These are phyloP conservation scores for Backusella psychrophila DNA, from an alignment of 192 early-diverging fungal genomes.

Conservation along the genomic window DNA sequence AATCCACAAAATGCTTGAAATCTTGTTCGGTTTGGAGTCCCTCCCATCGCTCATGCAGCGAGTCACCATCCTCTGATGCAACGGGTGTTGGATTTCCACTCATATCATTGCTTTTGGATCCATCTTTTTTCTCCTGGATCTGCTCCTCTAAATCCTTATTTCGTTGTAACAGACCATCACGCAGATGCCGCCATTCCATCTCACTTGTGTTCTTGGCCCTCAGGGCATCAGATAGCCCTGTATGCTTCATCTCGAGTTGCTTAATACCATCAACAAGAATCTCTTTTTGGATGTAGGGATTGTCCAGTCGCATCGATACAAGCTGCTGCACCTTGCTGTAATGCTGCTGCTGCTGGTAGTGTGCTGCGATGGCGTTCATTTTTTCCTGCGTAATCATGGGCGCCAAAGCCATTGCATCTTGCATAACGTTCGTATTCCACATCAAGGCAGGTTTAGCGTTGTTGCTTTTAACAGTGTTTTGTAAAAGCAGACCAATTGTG, in stretches of 20 bases:
- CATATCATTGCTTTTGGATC: conserved; percentile 23
- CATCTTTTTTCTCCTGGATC: conserved; percentile 29
- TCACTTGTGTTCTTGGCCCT: conserved; percentile 52
- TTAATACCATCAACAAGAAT: conserved; percentile 18
- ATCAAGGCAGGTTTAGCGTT: background rate
- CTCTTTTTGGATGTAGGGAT: conserved; percentile 8
- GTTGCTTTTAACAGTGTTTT: conserved; percentile 35
- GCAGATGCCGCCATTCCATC: conserved; percentile 42
- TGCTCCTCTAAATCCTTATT: background rate
- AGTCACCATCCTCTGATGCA: conserved; percentile 13
- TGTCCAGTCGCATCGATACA: conserved; percentile 44
- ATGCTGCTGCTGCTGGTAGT: conserved; percentile 50
- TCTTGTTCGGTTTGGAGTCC: conserved; percentile 14
- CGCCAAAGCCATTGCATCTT: conserved; percentile 73
- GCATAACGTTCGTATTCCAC: conserved; percentile 49
- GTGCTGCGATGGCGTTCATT: conserved; percentile 65
- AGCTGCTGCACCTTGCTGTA: conserved; percentile 47
- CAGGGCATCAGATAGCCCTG: conserved; percentile 55
- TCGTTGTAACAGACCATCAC: conserved; percentile 48
- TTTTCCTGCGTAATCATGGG: conserved; percentile 66
- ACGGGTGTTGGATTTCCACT: conserved; percentile 3
- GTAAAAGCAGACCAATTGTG: conserved; percentile 63
- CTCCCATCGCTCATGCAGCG: background rate
- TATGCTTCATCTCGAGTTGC: conserved; percentile 66
- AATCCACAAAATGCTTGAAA: conserved; percentile 25